phyloP scores from a whole-genome alignment of 2,329 filamentous ascomycete genomes.

The Fusarium sublunatum region DNA sequence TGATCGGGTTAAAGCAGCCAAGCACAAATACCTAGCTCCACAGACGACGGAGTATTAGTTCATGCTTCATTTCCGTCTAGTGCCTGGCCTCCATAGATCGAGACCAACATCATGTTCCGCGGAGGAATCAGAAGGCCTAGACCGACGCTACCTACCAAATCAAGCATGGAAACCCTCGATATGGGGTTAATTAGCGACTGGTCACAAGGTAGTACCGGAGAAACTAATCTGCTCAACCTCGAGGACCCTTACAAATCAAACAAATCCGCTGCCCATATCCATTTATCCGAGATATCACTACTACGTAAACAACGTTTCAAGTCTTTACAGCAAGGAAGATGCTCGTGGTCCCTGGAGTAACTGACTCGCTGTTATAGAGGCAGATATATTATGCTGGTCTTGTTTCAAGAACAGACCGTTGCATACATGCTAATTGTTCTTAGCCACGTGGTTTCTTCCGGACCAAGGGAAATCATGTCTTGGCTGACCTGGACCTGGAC shows the following conservation, averaged over 20 bases:
- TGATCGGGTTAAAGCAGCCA: too few relatives aligned
- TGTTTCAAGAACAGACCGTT: too few relatives aligned
- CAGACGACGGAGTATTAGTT: too few relatives aligned
- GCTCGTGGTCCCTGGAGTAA: not conserved
- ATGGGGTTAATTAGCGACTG: not conserved
- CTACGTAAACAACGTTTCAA: too few relatives aligned
- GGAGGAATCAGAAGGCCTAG: not conserved
- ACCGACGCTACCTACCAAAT: not conserved
- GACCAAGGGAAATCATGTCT: too few relatives aligned
- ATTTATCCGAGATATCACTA: not conserved
- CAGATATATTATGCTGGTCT: too few relatives aligned
- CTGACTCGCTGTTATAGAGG: not conserved
- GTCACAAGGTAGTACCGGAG: not conserved
- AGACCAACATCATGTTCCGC: not conserved
- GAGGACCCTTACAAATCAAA: conserved; percentile 24
- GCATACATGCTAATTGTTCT: too few relatives aligned
- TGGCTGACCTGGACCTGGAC: too few relatives aligned
- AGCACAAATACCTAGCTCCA: too few relatives aligned
- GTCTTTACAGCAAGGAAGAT: not conserved
- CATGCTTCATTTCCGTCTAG: not conserved
- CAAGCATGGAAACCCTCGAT: not conserved
- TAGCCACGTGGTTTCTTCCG: too few relatives aligned
- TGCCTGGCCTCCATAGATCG: not conserved
- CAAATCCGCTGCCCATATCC: not conserved
- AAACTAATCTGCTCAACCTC: not conserved